Percentiles rank a stretch among this genome's conserved stretches.
Conservation (phyloP, 2,329 filamentous ascomycete genomes). For the Talaromyces funiculosus region DNA sequence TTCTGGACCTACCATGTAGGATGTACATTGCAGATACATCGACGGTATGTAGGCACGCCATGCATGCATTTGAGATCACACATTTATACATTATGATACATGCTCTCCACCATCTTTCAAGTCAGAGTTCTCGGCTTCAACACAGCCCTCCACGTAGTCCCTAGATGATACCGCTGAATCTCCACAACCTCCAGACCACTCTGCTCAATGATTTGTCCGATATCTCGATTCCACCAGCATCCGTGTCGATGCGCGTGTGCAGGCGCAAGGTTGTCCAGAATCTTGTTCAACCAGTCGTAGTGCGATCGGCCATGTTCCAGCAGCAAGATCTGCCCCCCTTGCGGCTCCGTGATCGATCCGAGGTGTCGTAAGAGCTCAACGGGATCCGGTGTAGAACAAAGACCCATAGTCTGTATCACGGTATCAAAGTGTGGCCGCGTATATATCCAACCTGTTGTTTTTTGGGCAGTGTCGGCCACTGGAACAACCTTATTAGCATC, state of each 20-base stretch:
- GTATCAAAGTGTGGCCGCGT: slow-evolving; percentile 38
- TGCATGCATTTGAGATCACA: background rate
- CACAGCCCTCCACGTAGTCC: slow-evolving; percentile 44
- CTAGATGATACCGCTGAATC: slow-evolving; percentile 43
- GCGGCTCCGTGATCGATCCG: slow-evolving; percentile 34
- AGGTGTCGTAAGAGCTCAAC: slow-evolving; percentile 38
- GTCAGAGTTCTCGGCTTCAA: slow-evolving; percentile 25
- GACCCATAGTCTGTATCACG: slow-evolving; percentile 47
- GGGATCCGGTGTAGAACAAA: slow-evolving; percentile 45
- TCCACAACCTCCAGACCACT: slow-evolving; percentile 46
- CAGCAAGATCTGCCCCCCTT: slow-evolving; percentile 40
- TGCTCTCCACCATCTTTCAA: background rate
- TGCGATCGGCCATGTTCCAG: slow-evolving; percentile 46
- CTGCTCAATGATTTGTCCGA: slow-evolving; percentile 42
- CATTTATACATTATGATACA: background rate
- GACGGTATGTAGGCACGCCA: background rate
- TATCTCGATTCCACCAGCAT: slow-evolving; percentile 51
- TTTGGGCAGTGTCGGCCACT: background rate
- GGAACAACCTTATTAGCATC: slow-evolving; percentile 30
- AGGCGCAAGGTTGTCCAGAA: slow-evolving; percentile 44
- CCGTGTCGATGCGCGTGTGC: slow-evolving; percentile 47
- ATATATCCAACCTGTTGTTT: background rate
- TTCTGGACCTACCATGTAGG: no score
- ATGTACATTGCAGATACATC: background rate
- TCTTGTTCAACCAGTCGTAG: slow-evolving; percentile 43